These are phyloP conservation scores for Cyclotella atomus DNA, from an alignment of 108 stramenopile species.

Conservation along the genomic window DNA sequence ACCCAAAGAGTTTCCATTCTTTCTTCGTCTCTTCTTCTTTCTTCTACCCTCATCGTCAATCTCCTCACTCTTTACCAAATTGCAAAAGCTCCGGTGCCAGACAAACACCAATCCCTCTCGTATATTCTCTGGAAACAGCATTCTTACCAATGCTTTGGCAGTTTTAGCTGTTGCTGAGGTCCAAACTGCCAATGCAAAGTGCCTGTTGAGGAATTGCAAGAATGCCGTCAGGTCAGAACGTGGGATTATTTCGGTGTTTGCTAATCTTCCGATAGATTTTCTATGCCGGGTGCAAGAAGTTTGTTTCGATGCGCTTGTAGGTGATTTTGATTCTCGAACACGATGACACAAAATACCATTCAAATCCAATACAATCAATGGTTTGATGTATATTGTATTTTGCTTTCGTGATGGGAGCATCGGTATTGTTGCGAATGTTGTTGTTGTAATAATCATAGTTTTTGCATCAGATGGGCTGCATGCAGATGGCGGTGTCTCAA, in stretches of 20 bases:
- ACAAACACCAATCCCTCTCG: conserved; percentile 65
- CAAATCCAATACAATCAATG: conserved; percentile 78
- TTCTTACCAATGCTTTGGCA: conserved; percentile 49
- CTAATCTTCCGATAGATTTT: conserved; percentile 49
- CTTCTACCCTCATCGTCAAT: not conserved
- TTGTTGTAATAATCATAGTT: conserved; percentile 2
- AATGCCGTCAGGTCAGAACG: conserved; percentile 61
- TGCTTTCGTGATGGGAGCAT: not conserved
- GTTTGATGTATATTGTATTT: conserved; percentile 55
- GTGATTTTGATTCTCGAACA: conserved; percentile 39
- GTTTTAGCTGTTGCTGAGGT: conserved; percentile 79
- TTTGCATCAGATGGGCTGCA: not conserved
- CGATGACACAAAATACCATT: conserved; percentile 90
- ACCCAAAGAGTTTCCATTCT: not conserved
- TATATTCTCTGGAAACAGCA: conserved; percentile 60
- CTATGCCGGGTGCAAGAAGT: conserved; percentile 17
- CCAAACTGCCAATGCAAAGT: conserved; percentile 84
- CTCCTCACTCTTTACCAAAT: conserved; percentile 20
- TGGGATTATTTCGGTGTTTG: conserved; percentile 71
- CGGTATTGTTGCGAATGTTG: conserved; percentile 15
- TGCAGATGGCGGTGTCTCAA: not conserved
- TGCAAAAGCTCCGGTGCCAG: conserved; percentile 67
- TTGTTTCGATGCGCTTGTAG: not conserved
- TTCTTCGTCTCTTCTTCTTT: not conserved
- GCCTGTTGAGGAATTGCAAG: conserved; percentile 48